Base-by-base conservation (phyloP, 2,329 filamentous ascomycete species). In the Lachnellula occidentalis region DNA sequence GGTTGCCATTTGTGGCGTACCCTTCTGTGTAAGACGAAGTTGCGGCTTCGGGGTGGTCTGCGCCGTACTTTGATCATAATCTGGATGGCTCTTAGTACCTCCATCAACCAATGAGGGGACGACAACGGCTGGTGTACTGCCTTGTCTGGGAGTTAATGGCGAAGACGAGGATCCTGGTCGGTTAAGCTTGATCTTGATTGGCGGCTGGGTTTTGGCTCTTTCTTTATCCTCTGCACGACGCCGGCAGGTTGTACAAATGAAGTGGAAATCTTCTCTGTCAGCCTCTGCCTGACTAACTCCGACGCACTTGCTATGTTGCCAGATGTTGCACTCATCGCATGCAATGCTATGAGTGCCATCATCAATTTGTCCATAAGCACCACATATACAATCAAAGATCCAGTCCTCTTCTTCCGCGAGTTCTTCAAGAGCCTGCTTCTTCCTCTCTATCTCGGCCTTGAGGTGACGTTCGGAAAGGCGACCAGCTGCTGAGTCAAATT, bases 251-350 rank as follows among this genome's bases (percentile, higher is more conserved):
- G 75, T 75, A 73, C 92, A 97, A 60, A 96, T 72, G 66, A 96
- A 96, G 58, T 89, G 85, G 66, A 97, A 97, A 61, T 95, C 88
- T 1, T 90, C 83, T 46, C 85, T 79, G 60, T 96, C 92, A 0
- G 91, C 92, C 58, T 92, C 87, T 56, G 80, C 75, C 64, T 95
- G 82, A 45, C 81, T 80, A 59, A 97, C 88, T 41, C 86, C 87
- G 56, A 96, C 81, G 67, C 94, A 99, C 65, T 88, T 90, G 76
- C 91, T 95, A 68, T 99, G 94, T 69, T 97, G 92, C 94, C 94
- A 99, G 47, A 95, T 86, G 67, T 87, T 95, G 76, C 94, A 99
- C 62, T 79, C 85, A 68, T 99, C 94, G 72, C 94, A 99, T 27
- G 92, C 88, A 60, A 99, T 85, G 69, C 91, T 96, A 68, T 96